Conservation (phyloP, 768 basidiomycete genomes). For the Boletus subparvulus region DNA sequence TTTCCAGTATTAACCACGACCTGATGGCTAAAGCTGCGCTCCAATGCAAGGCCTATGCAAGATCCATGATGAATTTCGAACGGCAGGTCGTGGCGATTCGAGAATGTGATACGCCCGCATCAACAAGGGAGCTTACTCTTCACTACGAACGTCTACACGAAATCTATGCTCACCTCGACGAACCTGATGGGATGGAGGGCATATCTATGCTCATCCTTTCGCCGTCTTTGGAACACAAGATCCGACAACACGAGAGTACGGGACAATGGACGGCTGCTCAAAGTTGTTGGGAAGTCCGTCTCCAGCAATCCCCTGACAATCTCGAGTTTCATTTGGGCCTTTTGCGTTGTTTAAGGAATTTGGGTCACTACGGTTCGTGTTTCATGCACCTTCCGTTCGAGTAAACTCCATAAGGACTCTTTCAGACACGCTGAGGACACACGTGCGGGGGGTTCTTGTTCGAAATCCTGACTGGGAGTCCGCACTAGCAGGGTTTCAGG, state of each 20-base stretch:
- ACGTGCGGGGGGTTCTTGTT: conserved; percentile 87
- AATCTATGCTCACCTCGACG: conserved; percentile 93
- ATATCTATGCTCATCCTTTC: conserved; percentile 85
- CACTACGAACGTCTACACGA: conserved; percentile 91
- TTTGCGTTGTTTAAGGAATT: conserved; percentile 84
- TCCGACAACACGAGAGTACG: conserved; percentile 95
- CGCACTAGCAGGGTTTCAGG: conserved; percentile 76
- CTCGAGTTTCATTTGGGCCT: conserved; percentile 87
- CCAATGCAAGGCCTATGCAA: conserved; percentile 90
- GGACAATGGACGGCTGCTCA: conserved; percentile 98
- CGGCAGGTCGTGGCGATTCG: conserved; percentile 64
- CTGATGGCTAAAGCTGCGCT: conserved; percentile 93
- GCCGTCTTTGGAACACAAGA: conserved; percentile 92
- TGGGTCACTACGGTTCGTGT: conserved; percentile 91
- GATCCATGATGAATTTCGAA: conserved; percentile 94
- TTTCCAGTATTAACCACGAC: conserved; percentile 80
- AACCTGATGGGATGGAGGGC: conserved; percentile 99
- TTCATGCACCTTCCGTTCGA: neutral
- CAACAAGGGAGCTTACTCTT: conserved; percentile 42
- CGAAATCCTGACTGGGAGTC: conserved; percentile 82
- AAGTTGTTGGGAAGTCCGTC: conserved; percentile 96
- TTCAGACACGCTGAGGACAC: conserved; percentile 91
- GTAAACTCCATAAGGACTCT: neutral
- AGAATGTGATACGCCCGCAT: conserved; percentile 38
- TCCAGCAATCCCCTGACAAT: conserved; percentile 90